Evolutionary conservation across 257 asterid genomes (phyloP).

Genomic region (Solanum dulcamara): DNA sequence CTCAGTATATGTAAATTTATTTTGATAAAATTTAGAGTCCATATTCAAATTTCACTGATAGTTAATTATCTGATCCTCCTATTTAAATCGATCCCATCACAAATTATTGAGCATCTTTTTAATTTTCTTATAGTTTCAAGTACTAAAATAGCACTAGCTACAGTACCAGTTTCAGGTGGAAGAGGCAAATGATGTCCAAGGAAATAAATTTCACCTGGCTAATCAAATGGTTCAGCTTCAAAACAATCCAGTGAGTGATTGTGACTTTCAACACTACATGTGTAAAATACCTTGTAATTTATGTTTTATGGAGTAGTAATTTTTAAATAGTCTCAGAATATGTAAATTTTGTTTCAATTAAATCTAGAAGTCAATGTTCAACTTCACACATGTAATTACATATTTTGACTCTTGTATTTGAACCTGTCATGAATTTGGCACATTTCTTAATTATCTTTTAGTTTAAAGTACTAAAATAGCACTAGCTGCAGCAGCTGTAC

Average conservation of each 20-base stretch:
- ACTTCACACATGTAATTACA: no score
- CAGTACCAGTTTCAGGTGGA: no score
- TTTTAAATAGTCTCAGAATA: neutral
- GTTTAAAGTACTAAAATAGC: no score
- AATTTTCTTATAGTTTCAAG: neutral
- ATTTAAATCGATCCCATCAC: neutral
- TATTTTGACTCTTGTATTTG: no score
- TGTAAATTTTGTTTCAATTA: no score
- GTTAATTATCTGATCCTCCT: neutral
- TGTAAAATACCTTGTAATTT: neutral
- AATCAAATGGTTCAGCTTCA: constrained; percentile 4
- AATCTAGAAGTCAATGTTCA: no score
- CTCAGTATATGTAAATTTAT: neutral
- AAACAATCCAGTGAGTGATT: constrained; percentile 8
- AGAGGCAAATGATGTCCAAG: neutral
- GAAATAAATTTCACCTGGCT: neutral
- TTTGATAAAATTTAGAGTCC: neutral
- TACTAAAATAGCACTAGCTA: no score
- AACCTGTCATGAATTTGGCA: no score
- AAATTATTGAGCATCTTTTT: neutral
- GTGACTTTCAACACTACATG: neutral
- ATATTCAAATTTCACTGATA: neutral
- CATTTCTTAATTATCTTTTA: no score
- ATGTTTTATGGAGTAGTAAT: neutral
- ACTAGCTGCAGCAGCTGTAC: neutral